Conservation (phyloP, 208 protist genomes). For the Trypanosoma cruzi region DNA sequence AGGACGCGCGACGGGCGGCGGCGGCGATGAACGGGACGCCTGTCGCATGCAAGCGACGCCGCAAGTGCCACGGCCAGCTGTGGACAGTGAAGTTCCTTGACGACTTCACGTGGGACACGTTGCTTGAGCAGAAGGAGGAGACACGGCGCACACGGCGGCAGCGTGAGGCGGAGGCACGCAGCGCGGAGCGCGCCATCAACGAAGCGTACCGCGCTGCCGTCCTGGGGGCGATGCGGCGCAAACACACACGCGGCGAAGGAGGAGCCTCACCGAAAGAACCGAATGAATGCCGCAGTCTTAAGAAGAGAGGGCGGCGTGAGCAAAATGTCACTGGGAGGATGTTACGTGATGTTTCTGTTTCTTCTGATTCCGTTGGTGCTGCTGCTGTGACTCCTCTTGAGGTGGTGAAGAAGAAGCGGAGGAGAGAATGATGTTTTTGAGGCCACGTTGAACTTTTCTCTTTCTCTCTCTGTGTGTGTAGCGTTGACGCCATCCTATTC, state of each 20-base stretch:
- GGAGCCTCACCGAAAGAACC: not conserved
- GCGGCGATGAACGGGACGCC: slow-evolving; percentile 68
- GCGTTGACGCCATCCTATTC: too few species aligned
- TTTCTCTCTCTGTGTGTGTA: slow-evolving; percentile 14
- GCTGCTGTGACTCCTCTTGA: not conserved
- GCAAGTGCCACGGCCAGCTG: slow-evolving; percentile 73
- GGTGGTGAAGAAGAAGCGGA: not conserved
- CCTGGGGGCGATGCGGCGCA: slow-evolving; percentile 2
- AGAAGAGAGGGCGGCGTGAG: too few species aligned
- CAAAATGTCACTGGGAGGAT: not conserved
- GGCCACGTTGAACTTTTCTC: not conserved
- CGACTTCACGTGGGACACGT: slow-evolving; percentile 59
- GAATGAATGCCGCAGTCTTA: not conserved
- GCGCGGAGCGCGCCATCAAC: slow-evolving; percentile 33
- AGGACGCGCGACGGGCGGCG: slow-evolving; percentile 52
- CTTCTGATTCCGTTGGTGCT: not conserved
- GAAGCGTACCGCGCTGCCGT: slow-evolving; percentile 65
- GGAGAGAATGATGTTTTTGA: not conserved
- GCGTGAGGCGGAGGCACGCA: slow-evolving; percentile 50
- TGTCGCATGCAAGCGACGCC: slow-evolving; percentile 62
- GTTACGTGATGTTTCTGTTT: not conserved
- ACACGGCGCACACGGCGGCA: slow-evolving; percentile 41
- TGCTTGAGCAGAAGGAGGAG: slow-evolving; percentile 68
- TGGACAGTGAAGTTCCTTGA: slow-evolving; percentile 77
- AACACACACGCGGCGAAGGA: not conserved